A percentile compares a stretch with the other conserved stretches of the same genome.
These are phyloP conservation scores for Aspergillus tanneri DNA, from an alignment of 2,329 filamentous ascomycete species.

Conservation along the genomic window DNA sequence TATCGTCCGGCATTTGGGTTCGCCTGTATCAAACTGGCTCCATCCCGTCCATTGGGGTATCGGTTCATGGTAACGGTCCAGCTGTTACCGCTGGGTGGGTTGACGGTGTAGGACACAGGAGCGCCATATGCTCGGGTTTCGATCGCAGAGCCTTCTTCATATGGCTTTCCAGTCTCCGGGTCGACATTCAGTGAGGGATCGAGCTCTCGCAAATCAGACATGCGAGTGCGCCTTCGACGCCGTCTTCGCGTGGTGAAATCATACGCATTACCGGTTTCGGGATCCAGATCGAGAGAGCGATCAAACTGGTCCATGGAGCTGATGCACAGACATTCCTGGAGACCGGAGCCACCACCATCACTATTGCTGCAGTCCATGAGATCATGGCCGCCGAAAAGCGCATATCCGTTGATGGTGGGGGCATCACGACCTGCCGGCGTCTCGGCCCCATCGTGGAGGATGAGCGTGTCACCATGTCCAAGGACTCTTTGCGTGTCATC, in stretches of 20 bases:
- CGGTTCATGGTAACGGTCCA: conserved; percentile 5
- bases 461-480: conserved; percentile 2
- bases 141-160: not conserved
- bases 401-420: conserved; percentile 3
- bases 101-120: conserved; percentile 1
- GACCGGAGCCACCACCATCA: not conserved
- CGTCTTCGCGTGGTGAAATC: conserved; percentile 1
- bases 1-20: not conserved
- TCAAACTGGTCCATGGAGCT: conserved; percentile 6
- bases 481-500: conserved; percentile 1
- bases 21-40: conserved; percentile 2
- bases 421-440: conserved; percentile 2
- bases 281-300: conserved; percentile 4
- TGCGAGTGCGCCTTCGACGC: not conserved
- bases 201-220: too few relatives aligned
- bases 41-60: conserved; percentile 4
- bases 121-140: conserved; percentile 3
- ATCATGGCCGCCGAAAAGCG: conserved; percentile 5
- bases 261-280: conserved; percentile 3
- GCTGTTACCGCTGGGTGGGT: not conserved
- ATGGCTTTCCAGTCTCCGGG: conserved; percentile 7
- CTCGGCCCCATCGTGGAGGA: conserved; percentile 6
- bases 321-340: conserved; percentile 2
- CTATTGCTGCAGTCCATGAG: conserved; percentile 7
- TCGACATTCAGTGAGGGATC: not conserved